phyloP scores from a whole-genome alignment of 2,329 filamentous ascomycete genomes.

The Neofusicoccum ribis region DNA sequence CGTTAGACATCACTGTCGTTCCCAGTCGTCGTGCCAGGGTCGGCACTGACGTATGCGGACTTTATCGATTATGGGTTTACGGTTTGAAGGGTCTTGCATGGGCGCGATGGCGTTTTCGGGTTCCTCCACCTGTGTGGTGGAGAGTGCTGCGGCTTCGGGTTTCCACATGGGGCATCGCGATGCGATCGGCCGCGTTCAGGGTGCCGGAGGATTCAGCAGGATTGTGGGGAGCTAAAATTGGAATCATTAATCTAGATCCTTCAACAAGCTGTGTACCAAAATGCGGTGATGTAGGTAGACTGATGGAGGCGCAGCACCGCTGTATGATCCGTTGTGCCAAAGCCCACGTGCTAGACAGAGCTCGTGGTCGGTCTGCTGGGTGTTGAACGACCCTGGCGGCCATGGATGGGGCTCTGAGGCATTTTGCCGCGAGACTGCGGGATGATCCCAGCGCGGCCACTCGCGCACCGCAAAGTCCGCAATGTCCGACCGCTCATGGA shows the following conservation, averaged over 20 bases:
- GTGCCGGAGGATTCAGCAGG: constrained; percentile 16
- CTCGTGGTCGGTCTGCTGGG: background rate
- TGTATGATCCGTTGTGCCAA: background rate
- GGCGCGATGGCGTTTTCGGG: constrained; percentile 15
- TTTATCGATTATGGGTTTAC: background rate
- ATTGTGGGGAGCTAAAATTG: constrained; percentile 13
- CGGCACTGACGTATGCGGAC: constrained; percentile 9
- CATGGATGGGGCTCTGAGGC: too few relatives aligned
- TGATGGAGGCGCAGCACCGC: background rate
- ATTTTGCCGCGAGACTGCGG: too few relatives aligned
- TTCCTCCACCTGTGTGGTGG: background rate
- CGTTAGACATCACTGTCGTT: constrained; percentile 19
- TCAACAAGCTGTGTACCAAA: background rate
- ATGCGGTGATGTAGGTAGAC: background rate
- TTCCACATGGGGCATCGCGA: background rate
- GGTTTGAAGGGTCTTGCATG: constrained; percentile 9
- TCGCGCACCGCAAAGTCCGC: too few relatives aligned
- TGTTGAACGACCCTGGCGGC: background rate
- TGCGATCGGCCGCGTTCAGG: background rate
- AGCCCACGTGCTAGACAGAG: background rate
- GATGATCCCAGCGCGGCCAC: too few relatives aligned
- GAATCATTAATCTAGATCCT: constrained; percentile 17
- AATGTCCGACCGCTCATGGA: too few relatives aligned
- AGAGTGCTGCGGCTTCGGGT: background rate
- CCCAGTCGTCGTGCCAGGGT: constrained; percentile 2